These are phyloP conservation scores for Sistotremastrum niveocremeum DNA, from an alignment of 768 basidiomycete species.

Conservation along the genomic window DNA sequence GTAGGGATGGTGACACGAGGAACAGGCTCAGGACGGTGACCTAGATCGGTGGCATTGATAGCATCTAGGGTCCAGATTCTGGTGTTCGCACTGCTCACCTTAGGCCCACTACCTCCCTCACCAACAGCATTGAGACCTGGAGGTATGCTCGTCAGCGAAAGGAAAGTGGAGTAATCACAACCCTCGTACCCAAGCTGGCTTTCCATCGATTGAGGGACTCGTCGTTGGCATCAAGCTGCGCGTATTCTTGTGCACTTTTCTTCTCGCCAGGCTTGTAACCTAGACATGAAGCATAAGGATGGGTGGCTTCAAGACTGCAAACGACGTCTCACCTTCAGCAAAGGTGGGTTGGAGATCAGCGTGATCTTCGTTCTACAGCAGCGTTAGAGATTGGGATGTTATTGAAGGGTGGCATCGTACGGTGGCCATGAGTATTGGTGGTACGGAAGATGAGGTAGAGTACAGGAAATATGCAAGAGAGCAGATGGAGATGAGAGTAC, in stretches of 20 bases:
- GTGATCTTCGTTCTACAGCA: conserved; percentile 41
- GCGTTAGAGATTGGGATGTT: neutral
- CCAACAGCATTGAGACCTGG: conserved; percentile 30
- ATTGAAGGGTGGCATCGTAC: no score
- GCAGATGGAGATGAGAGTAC: no score
- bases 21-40: conserved; percentile 65
- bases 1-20: conserved; percentile 61
- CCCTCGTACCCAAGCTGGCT: conserved; percentile 68
- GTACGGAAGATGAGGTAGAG: no score
- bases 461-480: no score
- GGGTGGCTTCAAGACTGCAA: conserved; percentile 4
- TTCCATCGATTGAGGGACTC: conserved; percentile 96
- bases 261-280: conserved; percentile 57
- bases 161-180: neutral
- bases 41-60: conserved; percentile 22
- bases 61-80: neutral
- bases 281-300: conserved; percentile 13
- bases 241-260: conserved; percentile 74
- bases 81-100: conserved; percentile 29
- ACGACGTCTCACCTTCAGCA: conserved; percentile 46
- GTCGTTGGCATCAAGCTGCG: conserved; percentile 75
- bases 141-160: no score
- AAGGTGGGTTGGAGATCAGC: conserved; percentile 53
- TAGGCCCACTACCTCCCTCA: conserved; percentile 39
- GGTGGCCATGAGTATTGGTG: no score